A percentile compares a stretch with the other conserved stretches of the same genome.
phyloP scores from a whole-genome alignment of 352 stramenopile species.

The Globisporangium lucens region DNA sequence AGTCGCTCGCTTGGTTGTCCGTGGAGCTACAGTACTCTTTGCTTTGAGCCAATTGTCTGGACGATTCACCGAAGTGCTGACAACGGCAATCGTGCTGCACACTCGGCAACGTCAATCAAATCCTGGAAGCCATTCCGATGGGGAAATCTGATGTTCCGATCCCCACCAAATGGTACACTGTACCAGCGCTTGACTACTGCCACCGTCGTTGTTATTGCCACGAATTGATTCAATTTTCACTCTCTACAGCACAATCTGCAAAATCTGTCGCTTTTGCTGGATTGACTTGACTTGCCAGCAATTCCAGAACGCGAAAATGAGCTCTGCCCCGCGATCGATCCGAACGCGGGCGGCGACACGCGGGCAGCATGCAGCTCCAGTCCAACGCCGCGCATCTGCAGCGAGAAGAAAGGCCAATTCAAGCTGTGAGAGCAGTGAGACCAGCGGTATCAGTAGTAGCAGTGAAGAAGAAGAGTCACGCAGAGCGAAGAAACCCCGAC shows the following conservation, averaged over 20 bases:
- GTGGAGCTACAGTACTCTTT: neutral
- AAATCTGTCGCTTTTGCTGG: neutral
- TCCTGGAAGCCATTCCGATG: neutral
- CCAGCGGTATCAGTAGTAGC: neutral
- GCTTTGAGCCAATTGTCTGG: neutral
- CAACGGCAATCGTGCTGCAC: neutral
- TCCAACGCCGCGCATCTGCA: neutral
- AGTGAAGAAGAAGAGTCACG: neutral
- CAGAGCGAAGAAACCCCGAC: neutral
- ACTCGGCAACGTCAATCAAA: neutral
- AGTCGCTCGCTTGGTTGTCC: neutral
- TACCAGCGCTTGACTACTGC: neutral
- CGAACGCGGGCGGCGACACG: neutral
- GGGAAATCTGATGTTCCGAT: neutral
- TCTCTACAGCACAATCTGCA: neutral
- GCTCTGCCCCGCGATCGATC: neutral
- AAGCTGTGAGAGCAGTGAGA: neutral
- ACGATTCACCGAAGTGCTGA: neutral
- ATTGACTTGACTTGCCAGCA: neutral
- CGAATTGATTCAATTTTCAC: neutral
- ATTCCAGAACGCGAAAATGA: neutral
- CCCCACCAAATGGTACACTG: neutral
- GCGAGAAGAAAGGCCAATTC: neutral
- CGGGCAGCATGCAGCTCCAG: neutral
- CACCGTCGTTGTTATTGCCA: neutral